Evolutionary conservation across 495 filamentous ascomycete species (phyloP), one percentile per base, ranked within the genome.

Genomic region (Xylaria grammica): DNA sequence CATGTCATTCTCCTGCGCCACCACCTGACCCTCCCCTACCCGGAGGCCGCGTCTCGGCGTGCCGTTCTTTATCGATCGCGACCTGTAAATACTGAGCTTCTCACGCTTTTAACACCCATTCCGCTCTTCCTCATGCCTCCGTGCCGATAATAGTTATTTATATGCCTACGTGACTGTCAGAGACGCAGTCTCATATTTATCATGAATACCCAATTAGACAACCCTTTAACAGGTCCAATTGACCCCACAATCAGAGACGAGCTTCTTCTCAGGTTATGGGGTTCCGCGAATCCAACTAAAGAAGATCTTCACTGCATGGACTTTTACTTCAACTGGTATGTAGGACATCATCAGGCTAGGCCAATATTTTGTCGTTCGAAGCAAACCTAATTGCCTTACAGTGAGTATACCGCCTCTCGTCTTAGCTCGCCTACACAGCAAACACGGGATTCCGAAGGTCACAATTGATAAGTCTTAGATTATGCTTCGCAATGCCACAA

Each of bases 291-390:
- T 15, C 46, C 58, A 48, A 22, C 40, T 17, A 38, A 42, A 38
- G 46, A 40, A 24, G 59, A 62, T 34, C 17, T 42, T 42, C 5
- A 20, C 20, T 62, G 3, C 24, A 62, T 62, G 59, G 29, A 52
- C 6, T 62, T 26, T 52, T 63, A 63, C 36, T 63, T 54, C 9
- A 15, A 46, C 38, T 63, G 56, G 56, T 59, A 36, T 34, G 56
- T 58, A 24, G 6, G 22, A 22, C 1, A 36, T 13, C 13, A 59
- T 8, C 19, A 59, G 3, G 17, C 4, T 5, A 44, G 19, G 2
- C 8, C 4, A 26, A 17, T 19, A 10, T 54, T 15, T 19, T 20
- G 30, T 40, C 34, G 3, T 5, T 57, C 8, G 3, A 26, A 26
- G n/a, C 22, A 44, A 19, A 13, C 19, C 56, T 59, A 36, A 59